These are phyloP conservation scores for Zea luxurians DNA, from an alignment of 176 grass and related monocot species.

Conservation along the genomic window DNA sequence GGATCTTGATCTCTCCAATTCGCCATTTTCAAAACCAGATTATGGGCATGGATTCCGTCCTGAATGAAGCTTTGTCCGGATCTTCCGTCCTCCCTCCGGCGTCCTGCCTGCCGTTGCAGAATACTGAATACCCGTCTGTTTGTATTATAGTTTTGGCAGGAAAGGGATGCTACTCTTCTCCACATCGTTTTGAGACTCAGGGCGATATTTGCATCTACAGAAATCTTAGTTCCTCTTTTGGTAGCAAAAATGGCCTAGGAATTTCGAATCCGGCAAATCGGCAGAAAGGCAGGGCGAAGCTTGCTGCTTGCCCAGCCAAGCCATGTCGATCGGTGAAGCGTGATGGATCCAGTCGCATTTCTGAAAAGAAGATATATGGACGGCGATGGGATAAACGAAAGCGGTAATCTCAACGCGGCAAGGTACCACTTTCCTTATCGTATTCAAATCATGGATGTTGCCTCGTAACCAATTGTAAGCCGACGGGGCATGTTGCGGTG, in stretches of 20 bases:
- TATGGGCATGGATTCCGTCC: conserved; percentile 6
- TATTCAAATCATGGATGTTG: conserved; percentile 28
- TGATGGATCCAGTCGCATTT: conserved; percentile 29
- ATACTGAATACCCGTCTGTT: background rate
- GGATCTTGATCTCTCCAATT: conserved; percentile 55
- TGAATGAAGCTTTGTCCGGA: background rate
- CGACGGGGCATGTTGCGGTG: background rate
- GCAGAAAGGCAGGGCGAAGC: conserved; percentile 17
- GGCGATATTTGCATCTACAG: background rate
- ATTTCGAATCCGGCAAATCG: background rate
- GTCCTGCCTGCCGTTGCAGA: background rate
- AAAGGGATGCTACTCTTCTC: background rate
- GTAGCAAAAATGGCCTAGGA: background rate
- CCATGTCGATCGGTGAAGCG: background rate
- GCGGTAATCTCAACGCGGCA: background rate
- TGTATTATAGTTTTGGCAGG: background rate
- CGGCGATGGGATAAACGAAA: conserved; percentile 25
- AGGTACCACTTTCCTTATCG: conserved; percentile 4
- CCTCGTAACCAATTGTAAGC: background rate
- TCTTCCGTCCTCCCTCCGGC: background rate
- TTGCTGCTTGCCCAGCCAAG: background rate
- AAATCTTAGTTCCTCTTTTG: background rate
- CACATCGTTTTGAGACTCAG: background rate
- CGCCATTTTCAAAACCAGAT: conserved; percentile 38
- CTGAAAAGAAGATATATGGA: conserved; percentile 28